phyloP scores from a whole-genome alignment of 1,284 basidiomycete species.

The Microbotryum lychnidis-dioicae region DNA sequence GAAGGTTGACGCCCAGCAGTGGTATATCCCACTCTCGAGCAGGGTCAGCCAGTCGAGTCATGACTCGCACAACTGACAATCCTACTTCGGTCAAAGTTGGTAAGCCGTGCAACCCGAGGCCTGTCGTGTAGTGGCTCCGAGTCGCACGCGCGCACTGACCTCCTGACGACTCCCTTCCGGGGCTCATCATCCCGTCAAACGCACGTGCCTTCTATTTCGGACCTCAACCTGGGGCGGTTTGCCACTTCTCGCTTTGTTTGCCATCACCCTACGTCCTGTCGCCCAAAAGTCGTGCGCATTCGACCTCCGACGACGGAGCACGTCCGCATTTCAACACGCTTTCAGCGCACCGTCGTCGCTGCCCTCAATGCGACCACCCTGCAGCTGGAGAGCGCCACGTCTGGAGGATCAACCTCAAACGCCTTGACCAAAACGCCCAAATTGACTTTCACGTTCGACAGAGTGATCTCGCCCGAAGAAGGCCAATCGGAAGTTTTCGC shows the following conservation, averaged over 20 bases:
- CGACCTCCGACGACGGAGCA: constrained; percentile 68
- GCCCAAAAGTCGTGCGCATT: constrained; percentile 70
- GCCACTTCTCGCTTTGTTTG: background rate
- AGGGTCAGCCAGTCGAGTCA: no score
- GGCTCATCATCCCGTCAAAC: background rate
- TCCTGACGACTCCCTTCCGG: background rate
- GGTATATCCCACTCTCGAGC: no score
- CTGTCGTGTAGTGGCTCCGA: background rate
- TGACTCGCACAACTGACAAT: constrained; percentile 3
- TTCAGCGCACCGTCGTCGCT: constrained; percentile 81
- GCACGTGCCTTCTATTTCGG: background rate
- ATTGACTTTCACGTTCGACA: constrained; percentile 86
- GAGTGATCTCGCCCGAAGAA: constrained; percentile 73
- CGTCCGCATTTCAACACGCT: constrained; percentile 75
- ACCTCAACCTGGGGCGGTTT: background rate
- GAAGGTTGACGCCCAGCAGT: no score
- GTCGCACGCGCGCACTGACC: constrained; percentile 6
- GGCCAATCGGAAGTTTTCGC: constrained; percentile 79
- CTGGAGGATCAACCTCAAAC: constrained; percentile 37
- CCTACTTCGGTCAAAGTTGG: constrained; percentile 34
- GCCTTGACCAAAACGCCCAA: constrained; percentile 47
- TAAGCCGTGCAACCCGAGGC: constrained; percentile 7
- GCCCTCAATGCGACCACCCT: constrained; percentile 51
- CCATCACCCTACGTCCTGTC: constrained; percentile 6
- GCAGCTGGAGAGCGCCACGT: constrained; percentile 61